Conservation (phyloP, 179 eudicot genomes). For the Dionaea muscipula region DNA sequence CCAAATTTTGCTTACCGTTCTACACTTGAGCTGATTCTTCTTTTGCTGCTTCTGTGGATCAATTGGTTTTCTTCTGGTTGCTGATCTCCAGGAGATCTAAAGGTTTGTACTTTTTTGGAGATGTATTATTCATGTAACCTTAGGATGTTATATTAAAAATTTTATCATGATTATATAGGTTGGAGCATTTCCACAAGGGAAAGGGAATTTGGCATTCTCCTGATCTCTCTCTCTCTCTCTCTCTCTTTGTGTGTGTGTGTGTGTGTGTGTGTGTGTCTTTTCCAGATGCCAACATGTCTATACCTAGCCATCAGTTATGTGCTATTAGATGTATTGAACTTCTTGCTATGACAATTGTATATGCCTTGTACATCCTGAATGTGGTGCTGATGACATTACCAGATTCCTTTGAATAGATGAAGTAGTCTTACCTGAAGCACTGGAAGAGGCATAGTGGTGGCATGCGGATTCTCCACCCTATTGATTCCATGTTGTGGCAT, state of each 20-base stretch:
- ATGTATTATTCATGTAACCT: neutral
- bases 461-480: too few relatives aligned
- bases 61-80: constrained; percentile 18
- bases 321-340: too few relatives aligned
- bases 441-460: too few relatives aligned
- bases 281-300: too few relatives aligned
- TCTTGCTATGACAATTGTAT: too few relatives aligned
- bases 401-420: neutral
- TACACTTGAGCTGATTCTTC: constrained; percentile 15
- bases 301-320: too few relatives aligned
- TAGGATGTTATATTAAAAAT: neutral
- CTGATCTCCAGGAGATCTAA: constrained; percentile 54
- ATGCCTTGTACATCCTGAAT: too few relatives aligned
- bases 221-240: neutral
- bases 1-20: constrained; percentile 1
- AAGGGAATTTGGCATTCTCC: neutral
- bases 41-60: constrained; percentile 14
- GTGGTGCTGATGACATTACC: neutral
- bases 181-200: neutral
- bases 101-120: constrained; percentile 33
- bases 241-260: too few relatives aligned
- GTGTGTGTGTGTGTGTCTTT: too few relatives aligned
- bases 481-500: too few relatives aligned
- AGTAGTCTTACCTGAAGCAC: too few relatives aligned
- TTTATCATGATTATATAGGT: neutral